phyloP scores from a whole-genome alignment of 805 yeast genomes.

The Lipomyces kockii region DNA sequence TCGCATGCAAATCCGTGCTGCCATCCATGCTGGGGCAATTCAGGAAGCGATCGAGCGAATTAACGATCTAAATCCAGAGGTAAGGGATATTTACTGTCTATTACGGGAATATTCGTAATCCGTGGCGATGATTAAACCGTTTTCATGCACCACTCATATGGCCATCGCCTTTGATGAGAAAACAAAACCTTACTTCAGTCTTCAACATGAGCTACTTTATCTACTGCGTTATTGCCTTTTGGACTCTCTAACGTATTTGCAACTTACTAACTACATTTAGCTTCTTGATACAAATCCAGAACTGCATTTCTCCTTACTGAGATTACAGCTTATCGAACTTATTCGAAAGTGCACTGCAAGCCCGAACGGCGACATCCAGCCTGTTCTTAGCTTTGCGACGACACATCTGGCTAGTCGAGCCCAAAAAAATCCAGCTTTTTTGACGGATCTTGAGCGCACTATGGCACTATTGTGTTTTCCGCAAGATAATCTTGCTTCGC shows the following conservation, averaged over 20 bases:
- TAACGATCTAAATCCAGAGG: slow-evolving; percentile 63
- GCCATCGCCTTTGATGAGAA: slow-evolving; percentile 34
- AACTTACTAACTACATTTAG: slow-evolving; percentile 5
- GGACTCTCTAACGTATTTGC: not conserved
- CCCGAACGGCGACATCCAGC: slow-evolving; percentile 31
- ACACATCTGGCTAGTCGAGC: slow-evolving; percentile 59
- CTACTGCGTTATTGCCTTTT: not conserved
- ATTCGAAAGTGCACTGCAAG: slow-evolving; percentile 57
- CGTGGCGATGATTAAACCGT: slow-evolving; percentile 36
- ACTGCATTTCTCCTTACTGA: slow-evolving; percentile 71
- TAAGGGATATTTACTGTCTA: slow-evolving; percentile 18
- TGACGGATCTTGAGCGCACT: slow-evolving; percentile 76
- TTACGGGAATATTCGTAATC: not conserved
- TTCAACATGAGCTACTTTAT: slow-evolving; percentile 38
- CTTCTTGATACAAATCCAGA: slow-evolving; percentile 65
- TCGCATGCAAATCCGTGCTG: slow-evolving; percentile 58
- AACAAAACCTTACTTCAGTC: slow-evolving; percentile 39
- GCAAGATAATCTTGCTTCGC: slow-evolving; percentile 44
- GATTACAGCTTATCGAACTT: slow-evolving; percentile 79
- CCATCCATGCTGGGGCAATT: slow-evolving; percentile 65
- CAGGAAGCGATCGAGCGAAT: slow-evolving; percentile 61
- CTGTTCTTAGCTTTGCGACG: slow-evolving; percentile 47
- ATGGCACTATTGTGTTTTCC: slow-evolving; percentile 76
- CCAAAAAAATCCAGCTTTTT: slow-evolving; percentile 56
- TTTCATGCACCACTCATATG: slow-evolving; percentile 42